These are phyloP conservation scores for Lentinus polychrous DNA, from an alignment of 1,284 basidiomycete species.

Conservation along the genomic window DNA sequence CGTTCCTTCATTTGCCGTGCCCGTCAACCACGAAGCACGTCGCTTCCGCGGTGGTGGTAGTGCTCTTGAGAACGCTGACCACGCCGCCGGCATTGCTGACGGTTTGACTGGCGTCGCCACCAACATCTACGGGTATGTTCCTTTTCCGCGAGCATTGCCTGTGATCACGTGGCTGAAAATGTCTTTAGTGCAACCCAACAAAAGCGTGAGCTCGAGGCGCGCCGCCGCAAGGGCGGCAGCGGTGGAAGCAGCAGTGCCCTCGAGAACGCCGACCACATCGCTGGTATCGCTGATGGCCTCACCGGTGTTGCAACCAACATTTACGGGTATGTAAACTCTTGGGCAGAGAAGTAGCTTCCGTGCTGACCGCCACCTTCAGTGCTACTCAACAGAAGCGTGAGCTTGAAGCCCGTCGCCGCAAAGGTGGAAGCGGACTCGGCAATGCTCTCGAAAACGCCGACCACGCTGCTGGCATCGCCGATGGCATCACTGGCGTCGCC, in stretches of 20 bases:
- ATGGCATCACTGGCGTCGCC: neutral
- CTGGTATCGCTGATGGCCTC: slow-evolving; percentile 5
- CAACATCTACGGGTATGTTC: neutral
- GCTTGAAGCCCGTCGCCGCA: neutral
- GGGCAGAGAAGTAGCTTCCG: too few relatives aligned
- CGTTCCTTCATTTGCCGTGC: slow-evolving; percentile 1
- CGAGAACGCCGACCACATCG: neutral
- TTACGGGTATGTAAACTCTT: neutral
- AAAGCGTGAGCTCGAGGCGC: neutral
- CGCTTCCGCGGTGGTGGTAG: neutral
- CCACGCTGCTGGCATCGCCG: neutral
- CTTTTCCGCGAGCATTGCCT: neutral
- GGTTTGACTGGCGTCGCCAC: neutral
- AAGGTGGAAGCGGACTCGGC: neutral
- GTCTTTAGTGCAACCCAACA: neutral
- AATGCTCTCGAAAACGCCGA: neutral
- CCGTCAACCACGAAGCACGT: neutral
- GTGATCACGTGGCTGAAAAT: neutral
- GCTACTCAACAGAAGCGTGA: neutral
- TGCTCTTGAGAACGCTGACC: neutral
- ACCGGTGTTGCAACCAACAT: slow-evolving; percentile 3
- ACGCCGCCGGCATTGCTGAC: neutral
- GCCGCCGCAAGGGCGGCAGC: neutral
- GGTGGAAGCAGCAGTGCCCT: neutral
- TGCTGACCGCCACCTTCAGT: too few relatives aligned